Evolutionary conservation across 495 filamentous ascomycete genomes (phyloP), one percentile per base, ranked within the genome.

Genomic region (Clavariopsis aquatica): DNA sequence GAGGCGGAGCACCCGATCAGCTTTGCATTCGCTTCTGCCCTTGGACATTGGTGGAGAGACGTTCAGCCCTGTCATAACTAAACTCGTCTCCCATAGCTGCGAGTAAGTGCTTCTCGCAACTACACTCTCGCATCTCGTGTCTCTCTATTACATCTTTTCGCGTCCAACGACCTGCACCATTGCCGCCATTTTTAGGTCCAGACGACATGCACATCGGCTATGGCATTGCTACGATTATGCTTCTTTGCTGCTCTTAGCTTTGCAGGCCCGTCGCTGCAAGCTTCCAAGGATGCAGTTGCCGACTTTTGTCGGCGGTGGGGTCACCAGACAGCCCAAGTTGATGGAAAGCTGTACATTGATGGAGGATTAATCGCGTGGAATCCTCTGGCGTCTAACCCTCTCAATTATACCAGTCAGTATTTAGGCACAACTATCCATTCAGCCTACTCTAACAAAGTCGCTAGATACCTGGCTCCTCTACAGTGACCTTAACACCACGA

Each of bases 241-340:
- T 28, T 70, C 12, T 19, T 70, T 24, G 55, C 54, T 57, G 68
- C 55, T 45, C 49, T 70, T 59, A 60, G 27, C 47, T 64, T 70
- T 22, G 64, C 64, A 28, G 51, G 49, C 5, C 49, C 2, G 24
- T 70, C 68, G 29, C 59, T 67, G 53, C 64, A 70, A 46, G 41
- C 51, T 8, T 46, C 68, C 46, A 71, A 74, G 56, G 69, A 82
- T 57, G 79, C 79, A 0, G 53, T 82, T 41, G 77, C 74, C 27
- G 75, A 81, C 60, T 83, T 83, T 41, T 83, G 81, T 60, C 71
- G 81, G 29, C 73, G 81, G 36, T 83, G 79, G 62, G 78, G 78
- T 22, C 81, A 82, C 56, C 80, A 82, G 66, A 79, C 80, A 2
- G 74, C 81, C 5, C 73, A 81, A 0, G 73, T 85, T 23, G 82